A percentile compares a stretch with the other conserved stretches of the same genome.
Conservation (phyloP, 2,329 filamentous ascomycete species). For the Fusarium sp. region DNA sequence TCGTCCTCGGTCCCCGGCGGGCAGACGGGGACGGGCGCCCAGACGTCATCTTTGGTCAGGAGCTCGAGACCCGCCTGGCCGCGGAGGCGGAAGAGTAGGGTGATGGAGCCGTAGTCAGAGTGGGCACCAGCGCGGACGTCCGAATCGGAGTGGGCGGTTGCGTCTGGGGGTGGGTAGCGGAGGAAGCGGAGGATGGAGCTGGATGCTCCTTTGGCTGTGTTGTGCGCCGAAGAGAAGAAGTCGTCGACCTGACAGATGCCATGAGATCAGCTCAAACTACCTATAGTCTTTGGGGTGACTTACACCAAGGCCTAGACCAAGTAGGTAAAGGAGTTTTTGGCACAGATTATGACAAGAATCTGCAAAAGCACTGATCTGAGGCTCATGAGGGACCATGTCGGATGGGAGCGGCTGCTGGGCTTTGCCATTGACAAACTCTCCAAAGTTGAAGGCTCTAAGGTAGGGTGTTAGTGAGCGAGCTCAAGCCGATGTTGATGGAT, state of each 20-base stretch:
- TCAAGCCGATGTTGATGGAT: not conserved
- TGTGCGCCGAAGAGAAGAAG: slow-evolving; percentile 68
- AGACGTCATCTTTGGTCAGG: slow-evolving; percentile 64
- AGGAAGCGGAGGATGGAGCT: slow-evolving; percentile 77
- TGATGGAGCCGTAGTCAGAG: slow-evolving; percentile 83
- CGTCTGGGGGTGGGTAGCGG: slow-evolving; percentile 72
- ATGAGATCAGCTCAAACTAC: slow-evolving; percentile 10
- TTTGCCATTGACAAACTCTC: slow-evolving; percentile 76
- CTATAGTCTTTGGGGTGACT: slow-evolving; percentile 23
- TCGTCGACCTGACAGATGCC: slow-evolving; percentile 54
- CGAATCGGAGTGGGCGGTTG: slow-evolving; percentile 56
- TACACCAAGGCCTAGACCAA: slow-evolving; percentile 81
- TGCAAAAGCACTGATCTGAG: slow-evolving; percentile 75
- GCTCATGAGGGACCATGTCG: slow-evolving; percentile 69
- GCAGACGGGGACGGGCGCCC: slow-evolving; percentile 76
- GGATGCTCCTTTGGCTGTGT: slow-evolving; percentile 58
- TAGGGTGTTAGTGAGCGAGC: slow-evolving; percentile 6
- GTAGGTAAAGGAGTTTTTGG: slow-evolving; percentile 77
- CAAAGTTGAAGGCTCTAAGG: slow-evolving; percentile 89
- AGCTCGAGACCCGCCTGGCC: slow-evolving; percentile 92
- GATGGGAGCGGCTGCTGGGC: slow-evolving; percentile 82
- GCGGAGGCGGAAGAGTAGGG: slow-evolving; percentile 85
- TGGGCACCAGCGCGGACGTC: slow-evolving; percentile 92
- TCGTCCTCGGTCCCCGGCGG: slow-evolving; percentile 71
- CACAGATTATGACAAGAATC: slow-evolving; percentile 79